Evolutionary conservation across 768 basidiomycete species (phyloP).

Genomic region (Amanita pallidorosea): DNA sequence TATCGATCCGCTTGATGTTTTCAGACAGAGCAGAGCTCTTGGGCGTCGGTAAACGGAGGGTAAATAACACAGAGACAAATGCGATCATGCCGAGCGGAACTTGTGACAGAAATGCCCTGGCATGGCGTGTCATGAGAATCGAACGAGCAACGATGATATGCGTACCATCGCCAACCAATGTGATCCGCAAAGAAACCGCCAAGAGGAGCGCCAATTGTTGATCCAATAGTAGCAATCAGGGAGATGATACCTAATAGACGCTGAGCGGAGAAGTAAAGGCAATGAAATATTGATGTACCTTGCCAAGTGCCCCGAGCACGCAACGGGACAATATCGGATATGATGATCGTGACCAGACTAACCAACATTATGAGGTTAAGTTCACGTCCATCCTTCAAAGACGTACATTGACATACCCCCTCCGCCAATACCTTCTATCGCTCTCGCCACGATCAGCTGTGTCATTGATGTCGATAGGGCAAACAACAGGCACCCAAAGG

Average conservation of each 20-base stretch:
- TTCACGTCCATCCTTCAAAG: background rate
- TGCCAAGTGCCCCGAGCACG: slow-evolving; percentile 59
- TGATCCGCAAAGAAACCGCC: slow-evolving; percentile 54
- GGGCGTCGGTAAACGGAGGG: slow-evolving; percentile 39
- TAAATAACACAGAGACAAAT: slow-evolving; percentile 37
- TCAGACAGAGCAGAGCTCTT: slow-evolving; percentile 29
- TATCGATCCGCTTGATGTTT: slow-evolving; percentile 55
- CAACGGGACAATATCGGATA: slow-evolving; percentile 56
- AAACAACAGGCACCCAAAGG: slow-evolving; percentile 41
- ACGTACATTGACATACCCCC: slow-evolving; percentile 56
- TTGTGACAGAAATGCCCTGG: slow-evolving; percentile 50
- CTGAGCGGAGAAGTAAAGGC: background rate
- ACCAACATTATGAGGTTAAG: background rate
- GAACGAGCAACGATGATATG: background rate
- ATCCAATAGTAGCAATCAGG: slow-evolving; percentile 22
- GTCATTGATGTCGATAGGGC: slow-evolving; percentile 44
- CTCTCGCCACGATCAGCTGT: slow-evolving; percentile 40
- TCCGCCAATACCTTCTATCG: slow-evolving; percentile 48
- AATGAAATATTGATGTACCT: slow-evolving; percentile 22
- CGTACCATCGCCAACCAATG: slow-evolving; percentile 58
- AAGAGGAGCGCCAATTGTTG: slow-evolving; percentile 48
- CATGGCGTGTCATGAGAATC: background rate
- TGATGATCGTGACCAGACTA: slow-evolving; percentile 52
- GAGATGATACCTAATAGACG: no score
- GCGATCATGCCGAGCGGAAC: slow-evolving; percentile 49